Percentiles rank a stretch among this genome's conserved stretches.
phyloP scores from a whole-genome alignment of 179 eudicot species.

The Sideroxylon spinosum region DNA sequence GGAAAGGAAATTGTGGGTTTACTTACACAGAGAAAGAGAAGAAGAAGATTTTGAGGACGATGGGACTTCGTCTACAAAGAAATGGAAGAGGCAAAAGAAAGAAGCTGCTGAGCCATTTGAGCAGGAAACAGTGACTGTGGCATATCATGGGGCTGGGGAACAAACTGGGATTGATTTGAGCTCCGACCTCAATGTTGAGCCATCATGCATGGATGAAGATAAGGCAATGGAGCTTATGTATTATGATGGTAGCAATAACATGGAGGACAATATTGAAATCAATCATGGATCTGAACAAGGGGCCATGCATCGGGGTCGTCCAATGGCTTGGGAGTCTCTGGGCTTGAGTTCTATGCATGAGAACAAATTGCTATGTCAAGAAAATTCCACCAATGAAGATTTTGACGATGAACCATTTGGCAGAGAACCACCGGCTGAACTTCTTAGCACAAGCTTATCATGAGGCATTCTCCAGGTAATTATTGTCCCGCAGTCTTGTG shows the following conservation, averaged over 20 bases:
- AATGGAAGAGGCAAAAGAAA: conserved; percentile 93
- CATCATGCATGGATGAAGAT: conserved; percentile 38
- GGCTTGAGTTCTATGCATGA: conserved; percentile 30
- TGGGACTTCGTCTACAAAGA: conserved; percentile 89
- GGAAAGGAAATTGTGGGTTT: conserved; percentile 83
- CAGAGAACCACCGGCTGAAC: conserved; percentile 34
- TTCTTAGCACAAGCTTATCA: conserved; percentile 26
- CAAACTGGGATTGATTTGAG: conserved; percentile 51
- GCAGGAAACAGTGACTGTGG: conserved; percentile 50
- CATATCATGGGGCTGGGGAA: conserved; percentile 48
- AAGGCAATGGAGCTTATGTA: conserved; percentile 30
- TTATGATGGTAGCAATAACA: conserved; percentile 29
- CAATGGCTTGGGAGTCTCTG: conserved; percentile 30
- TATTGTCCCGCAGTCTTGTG: not conserved
- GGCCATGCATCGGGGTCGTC: conserved; percentile 21
- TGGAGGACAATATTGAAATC: conserved; percentile 36
- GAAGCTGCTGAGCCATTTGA: conserved; percentile 72
- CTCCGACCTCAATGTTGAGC: conserved; percentile 62
- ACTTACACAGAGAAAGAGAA: conserved; percentile 80
- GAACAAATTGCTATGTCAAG: conserved; percentile 40
- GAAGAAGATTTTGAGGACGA: conserved; percentile 97
- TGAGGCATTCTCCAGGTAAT: conserved; percentile 19
- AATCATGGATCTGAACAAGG: conserved; percentile 27
- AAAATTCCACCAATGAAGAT: conserved; percentile 49
- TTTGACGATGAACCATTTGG: conserved; percentile 45